A percentile compares a stretch with the other conserved stretches of the same genome.
These are phyloP conservation scores for Reutealis trisperma DNA, from an alignment of 345 rosid species.

Conservation along the genomic window DNA sequence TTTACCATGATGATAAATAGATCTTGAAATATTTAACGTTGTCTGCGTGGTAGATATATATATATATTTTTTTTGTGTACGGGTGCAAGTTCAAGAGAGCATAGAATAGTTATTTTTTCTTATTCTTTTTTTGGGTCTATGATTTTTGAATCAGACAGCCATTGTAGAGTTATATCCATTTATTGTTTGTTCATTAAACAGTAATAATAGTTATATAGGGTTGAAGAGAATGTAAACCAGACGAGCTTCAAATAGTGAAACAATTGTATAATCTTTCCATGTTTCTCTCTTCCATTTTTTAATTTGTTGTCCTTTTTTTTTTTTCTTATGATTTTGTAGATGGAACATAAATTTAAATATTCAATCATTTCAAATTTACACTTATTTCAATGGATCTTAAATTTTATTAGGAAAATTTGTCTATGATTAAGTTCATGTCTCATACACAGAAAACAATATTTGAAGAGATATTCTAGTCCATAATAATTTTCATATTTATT, in stretches of 20 bases:
- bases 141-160: conserved; percentile 1
- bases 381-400: too few species aligned
- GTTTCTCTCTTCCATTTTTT: not conserved
- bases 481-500: too few species aligned
- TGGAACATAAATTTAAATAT: too few species aligned
- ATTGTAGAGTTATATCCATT: conserved; percentile 32
- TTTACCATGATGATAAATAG: not conserved
- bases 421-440: too few species aligned
- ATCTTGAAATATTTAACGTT: not conserved
- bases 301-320: too few species aligned
- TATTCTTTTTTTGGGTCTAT: not conserved
- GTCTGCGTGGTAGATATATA: conserved; percentile 25
- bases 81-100: conserved; percentile 17
- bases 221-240: conserved; percentile 27
- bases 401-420: too few species aligned
- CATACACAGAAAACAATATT: too few species aligned
- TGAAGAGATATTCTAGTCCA: too few species aligned
- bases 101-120: not conserved
- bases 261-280: conserved; percentile 26
- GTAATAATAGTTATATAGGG: conserved; percentile 24
- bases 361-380: too few species aligned
- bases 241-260: conserved; percentile 15
- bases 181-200: conserved; percentile 39
- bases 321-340: too few species aligned
- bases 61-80: conserved; percentile 16